Percentiles rank a stretch among this genome's conserved stretches.
Evolutionary conservation across 805 yeast species (phyloP).

Genomic region (Cyberlindnera sargentensis): DNA sequence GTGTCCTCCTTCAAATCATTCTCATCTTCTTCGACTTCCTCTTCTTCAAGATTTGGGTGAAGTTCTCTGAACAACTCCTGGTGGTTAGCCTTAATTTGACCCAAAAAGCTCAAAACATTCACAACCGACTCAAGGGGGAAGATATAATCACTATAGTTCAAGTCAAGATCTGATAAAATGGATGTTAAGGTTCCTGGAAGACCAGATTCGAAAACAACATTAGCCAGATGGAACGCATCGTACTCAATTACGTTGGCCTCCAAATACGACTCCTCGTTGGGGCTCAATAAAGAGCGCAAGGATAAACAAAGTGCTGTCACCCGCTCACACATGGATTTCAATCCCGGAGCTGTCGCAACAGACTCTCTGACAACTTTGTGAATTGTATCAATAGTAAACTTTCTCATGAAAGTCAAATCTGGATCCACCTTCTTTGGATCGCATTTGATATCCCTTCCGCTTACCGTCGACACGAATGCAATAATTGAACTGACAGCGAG

Average conservation of each 20-base stretch:
- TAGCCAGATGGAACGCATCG: constrained; percentile 61
- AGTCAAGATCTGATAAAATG: constrained; percentile 59
- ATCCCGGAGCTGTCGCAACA: constrained; percentile 26
- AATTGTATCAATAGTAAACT: constrained; percentile 63
- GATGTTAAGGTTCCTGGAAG: constrained; percentile 50
- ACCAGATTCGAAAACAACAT: constrained; percentile 60
- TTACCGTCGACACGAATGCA: constrained; percentile 55
- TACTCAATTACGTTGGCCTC: constrained; percentile 34
- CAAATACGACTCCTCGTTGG: constrained; percentile 13
- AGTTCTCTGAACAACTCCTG: constrained; percentile 50
- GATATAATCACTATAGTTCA: constrained; percentile 64
- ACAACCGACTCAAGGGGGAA: constrained; percentile 52
- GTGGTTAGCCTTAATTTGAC: constrained; percentile 47
- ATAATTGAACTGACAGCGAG: constrained; percentile 55
- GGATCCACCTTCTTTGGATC: constrained; percentile 52
- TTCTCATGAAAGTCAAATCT: constrained; percentile 66
- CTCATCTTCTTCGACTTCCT: constrained; percentile 47
- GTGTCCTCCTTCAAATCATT: constrained; percentile 59
- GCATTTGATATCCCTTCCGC: constrained; percentile 23
- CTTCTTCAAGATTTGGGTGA: constrained; percentile 40
- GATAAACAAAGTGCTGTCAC: constrained; percentile 32
- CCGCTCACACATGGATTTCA: constrained; percentile 46
- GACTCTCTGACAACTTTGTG: constrained; percentile 55
- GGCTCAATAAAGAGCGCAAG: constrained; percentile 21
- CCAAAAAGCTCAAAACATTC: constrained; percentile 50